Conservation (phyloP, 495 filamentous ascomycete genomes). For the Neurospora discreta region DNA sequence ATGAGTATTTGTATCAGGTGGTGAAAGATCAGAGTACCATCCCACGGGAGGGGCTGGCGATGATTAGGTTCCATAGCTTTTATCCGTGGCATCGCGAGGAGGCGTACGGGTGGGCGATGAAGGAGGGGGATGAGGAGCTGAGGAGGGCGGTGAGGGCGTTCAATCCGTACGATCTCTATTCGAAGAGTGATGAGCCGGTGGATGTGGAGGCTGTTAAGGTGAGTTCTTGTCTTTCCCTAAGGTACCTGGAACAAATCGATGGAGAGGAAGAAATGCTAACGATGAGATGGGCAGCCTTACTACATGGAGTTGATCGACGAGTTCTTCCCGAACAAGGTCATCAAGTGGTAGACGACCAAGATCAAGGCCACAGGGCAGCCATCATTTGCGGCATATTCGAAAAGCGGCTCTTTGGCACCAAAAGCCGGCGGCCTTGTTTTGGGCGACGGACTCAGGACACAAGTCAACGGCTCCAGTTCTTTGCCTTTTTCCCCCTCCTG, state of each 20-base stretch:
- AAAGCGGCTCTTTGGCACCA: not conserved
- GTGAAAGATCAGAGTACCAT: slow-evolving; percentile 66
- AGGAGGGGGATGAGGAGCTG: slow-evolving; percentile 68
- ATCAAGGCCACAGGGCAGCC: too few relatives aligned
- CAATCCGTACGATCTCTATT: slow-evolving; percentile 86
- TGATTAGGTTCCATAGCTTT: slow-evolving; percentile 85
- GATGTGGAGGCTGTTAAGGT: slow-evolving; percentile 63
- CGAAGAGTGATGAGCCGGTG: slow-evolving; percentile 76
- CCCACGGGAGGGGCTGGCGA: slow-evolving; percentile 70
- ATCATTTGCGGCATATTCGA: not conserved
- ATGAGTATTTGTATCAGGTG: slow-evolving; percentile 84
- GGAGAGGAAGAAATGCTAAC: not conserved
- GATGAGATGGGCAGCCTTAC: slow-evolving; percentile 46
- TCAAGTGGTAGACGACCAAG: slow-evolving; percentile 52
- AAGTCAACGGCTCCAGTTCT: not conserved
- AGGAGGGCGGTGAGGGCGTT: slow-evolving; percentile 72
- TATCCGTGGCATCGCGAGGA: slow-evolving; percentile 80
- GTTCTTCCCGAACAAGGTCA: slow-evolving; percentile 65
- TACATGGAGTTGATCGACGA: slow-evolving; percentile 78
- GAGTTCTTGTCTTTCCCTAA: not conserved
- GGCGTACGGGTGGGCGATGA: slow-evolving; percentile 71
- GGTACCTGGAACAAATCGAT: not conserved
- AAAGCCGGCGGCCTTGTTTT: not conserved
- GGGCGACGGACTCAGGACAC: not conserved
- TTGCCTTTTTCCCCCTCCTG: not conserved